Conservation (phyloP, 192 early-diverging fungal genomes). For the Dimargaris cristalligena region DNA sequence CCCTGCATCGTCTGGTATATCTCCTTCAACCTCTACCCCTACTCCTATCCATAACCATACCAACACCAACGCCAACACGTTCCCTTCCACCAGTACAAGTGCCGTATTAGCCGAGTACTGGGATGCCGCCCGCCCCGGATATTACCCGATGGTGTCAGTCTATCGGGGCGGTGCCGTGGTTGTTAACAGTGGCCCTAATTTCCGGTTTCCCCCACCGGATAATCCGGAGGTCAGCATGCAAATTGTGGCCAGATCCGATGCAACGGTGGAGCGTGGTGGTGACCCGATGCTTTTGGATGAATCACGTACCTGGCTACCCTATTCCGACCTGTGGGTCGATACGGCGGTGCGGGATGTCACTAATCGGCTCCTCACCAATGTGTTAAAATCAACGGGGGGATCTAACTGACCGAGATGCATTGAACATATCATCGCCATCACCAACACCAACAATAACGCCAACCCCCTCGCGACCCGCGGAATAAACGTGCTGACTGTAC, state of each 20-base stretch:
- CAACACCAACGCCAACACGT: too few relatives aligned
- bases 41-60: background rate
- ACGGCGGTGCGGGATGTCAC: too few relatives aligned
- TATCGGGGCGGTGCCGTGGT: slow-evolving; percentile 41
- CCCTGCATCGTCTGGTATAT: background rate
- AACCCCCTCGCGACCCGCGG: too few relatives aligned
- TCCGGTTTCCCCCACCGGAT: slow-evolving; percentile 31
- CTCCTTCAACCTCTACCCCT: background rate
- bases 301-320: background rate
- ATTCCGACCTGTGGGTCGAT: slow-evolving; percentile 4
- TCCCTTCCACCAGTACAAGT: too few relatives aligned
- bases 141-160: slow-evolving; percentile 44
- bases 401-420: too few relatives aligned
- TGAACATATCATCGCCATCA: too few relatives aligned
- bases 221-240: slow-evolving; percentile 15
- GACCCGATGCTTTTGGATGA: background rate
- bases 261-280: background rate
- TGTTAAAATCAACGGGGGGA: too few relatives aligned
- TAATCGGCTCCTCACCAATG: too few relatives aligned
- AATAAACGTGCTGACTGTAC: too few relatives aligned
- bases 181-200: slow-evolving; percentile 45
- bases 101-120: background rate
- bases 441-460: too few relatives aligned
- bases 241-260: background rate
- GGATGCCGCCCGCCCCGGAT: slow-evolving; percentile 21